These are phyloP conservation scores for Penicillium nordicum DNA, from an alignment of 2,329 filamentous ascomycete species.

Conservation along the genomic window DNA sequence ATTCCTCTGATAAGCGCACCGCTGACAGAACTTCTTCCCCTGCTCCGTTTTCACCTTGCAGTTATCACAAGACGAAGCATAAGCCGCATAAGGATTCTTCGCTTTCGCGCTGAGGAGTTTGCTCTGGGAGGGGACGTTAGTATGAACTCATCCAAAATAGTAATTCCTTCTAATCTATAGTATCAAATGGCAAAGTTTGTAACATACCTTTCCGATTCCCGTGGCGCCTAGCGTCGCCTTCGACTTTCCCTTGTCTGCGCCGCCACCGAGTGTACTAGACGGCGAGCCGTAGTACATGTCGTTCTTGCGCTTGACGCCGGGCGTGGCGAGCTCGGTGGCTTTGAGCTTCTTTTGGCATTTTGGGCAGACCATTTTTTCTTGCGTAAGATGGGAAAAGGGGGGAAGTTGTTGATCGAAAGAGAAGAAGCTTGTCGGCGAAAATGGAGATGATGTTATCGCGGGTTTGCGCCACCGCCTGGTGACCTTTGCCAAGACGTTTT, in stretches of 20 bases:
- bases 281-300: conserved; percentile 65
- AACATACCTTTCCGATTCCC: conserved; percentile 57
- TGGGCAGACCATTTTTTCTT: conserved; percentile 56
- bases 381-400: not conserved
- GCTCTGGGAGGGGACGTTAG: conserved; percentile 44
- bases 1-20: conserved; percentile 61
- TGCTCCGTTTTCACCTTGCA: conserved; percentile 64
- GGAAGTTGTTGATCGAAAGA: not conserved
- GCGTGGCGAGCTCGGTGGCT: conserved; percentile 60
- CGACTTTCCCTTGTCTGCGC: conserved; percentile 33
- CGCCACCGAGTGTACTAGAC: conserved; percentile 36
- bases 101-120: conserved; percentile 63
- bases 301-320: conserved; percentile 63
- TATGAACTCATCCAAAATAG: not conserved
- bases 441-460: conserved; percentile 13
- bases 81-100: conserved; percentile 64
- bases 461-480: conserved; percentile 17
- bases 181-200: not conserved
- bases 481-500: conserved; percentile 11
- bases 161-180: not conserved
- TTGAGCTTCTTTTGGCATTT: conserved; percentile 62
- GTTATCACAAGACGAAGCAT: conserved; percentile 58
- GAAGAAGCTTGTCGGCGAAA: conserved; percentile 1
- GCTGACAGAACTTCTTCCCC: conserved; percentile 59
- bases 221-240: conserved; percentile 54